A percentile compares a stretch with the other conserved stretches of the same genome.
Evolutionary conservation across 2,329 filamentous ascomycete species (phyloP).

Genomic region (Cucurbitaria berberidis): DNA sequence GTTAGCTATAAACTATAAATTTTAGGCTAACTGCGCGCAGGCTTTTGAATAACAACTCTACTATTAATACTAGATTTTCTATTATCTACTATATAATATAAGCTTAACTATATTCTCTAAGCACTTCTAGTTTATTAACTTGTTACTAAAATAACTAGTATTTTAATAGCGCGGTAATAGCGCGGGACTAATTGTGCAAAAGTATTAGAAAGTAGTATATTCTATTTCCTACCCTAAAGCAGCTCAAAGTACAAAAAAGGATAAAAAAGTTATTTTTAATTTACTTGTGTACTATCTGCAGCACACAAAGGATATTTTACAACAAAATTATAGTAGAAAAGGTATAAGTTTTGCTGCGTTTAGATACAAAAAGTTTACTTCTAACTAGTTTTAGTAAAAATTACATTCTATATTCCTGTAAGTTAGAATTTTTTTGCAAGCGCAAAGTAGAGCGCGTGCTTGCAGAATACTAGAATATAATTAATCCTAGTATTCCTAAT

Average conservation of each 20-base stretch:
- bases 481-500: slow-evolving; percentile 3
- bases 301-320: slow-evolving; percentile 1
- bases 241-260: slow-evolving; percentile 1
- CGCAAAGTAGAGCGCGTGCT: slow-evolving; percentile 1
- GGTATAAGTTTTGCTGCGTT: not conserved
- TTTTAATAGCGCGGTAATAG: too few species aligned
- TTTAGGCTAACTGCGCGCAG: too few species aligned
- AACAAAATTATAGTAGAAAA: slow-evolving; percentile 2
- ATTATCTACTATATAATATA: too few species aligned
- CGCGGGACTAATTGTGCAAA: too few species aligned
- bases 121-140: too few species aligned
- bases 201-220: too few species aligned
- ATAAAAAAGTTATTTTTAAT: slow-evolving; percentile 10
- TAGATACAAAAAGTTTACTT: not conserved
- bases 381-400: slow-evolving; percentile 7
- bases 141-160: too few species aligned
- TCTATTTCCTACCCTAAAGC: too few species aligned
- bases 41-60: too few species aligned
- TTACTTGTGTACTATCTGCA: slow-evolving; percentile 2
- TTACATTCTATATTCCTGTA: slow-evolving; percentile 17
- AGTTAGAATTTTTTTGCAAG: slow-evolving; percentile 14
- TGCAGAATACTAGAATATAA: slow-evolving; percentile 11
- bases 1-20: too few species aligned
- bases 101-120: too few species aligned
- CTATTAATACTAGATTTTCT: too few species aligned